Evolutionary conservation across 2,329 filamentous ascomycete species (phyloP).

Genomic region (Penicillium sp.): DNA sequence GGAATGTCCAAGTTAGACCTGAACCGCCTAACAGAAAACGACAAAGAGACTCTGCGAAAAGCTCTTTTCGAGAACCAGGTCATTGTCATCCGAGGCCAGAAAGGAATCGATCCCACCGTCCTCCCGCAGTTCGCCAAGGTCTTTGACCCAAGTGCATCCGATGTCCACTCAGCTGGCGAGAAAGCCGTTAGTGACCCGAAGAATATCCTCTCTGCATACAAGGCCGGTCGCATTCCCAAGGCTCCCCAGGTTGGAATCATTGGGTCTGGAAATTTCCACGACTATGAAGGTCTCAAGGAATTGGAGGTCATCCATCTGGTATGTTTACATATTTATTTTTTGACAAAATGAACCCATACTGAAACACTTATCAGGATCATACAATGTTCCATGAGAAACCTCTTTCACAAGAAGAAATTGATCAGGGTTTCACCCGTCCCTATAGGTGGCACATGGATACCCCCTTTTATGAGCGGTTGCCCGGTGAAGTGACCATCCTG

Average conservation of each 20-base stretch:
- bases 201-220: slow-evolving; percentile 11
- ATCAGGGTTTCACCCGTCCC: slow-evolving; percentile 7
- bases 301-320: slow-evolving; percentile 10
- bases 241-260: slow-evolving; percentile 11
- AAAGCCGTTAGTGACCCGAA: slow-evolving; percentile 10
- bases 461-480: slow-evolving; percentile 9
- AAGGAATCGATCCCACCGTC: slow-evolving; percentile 7
- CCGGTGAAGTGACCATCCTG: slow-evolving; percentile 12
- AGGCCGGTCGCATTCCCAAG: slow-evolving; percentile 8
- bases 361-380: slow-evolving; percentile 1
- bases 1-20: slow-evolving; percentile 7
- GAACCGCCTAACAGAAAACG: background rate
- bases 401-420: slow-evolving; percentile 1
- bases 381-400: slow-evolving; percentile 7
- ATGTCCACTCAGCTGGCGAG: slow-evolving; percentile 10
- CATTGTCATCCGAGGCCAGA: slow-evolving; percentile 7
- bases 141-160: slow-evolving; percentile 8
- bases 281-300: slow-evolving; percentile 6
- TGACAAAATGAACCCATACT: background rate
- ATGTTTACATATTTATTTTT: background rate
- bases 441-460: slow-evolving; percentile 14
- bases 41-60: slow-evolving; percentile 6
- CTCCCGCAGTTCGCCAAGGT: slow-evolving; percentile 7
- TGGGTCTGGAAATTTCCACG: slow-evolving; percentile 5
- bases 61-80: slow-evolving; percentile 8